Evolutionary conservation across 306 rosid genomes (phyloP), one percentile per base, ranked within the genome.

Genomic region (Rosa multiflora): DNA sequence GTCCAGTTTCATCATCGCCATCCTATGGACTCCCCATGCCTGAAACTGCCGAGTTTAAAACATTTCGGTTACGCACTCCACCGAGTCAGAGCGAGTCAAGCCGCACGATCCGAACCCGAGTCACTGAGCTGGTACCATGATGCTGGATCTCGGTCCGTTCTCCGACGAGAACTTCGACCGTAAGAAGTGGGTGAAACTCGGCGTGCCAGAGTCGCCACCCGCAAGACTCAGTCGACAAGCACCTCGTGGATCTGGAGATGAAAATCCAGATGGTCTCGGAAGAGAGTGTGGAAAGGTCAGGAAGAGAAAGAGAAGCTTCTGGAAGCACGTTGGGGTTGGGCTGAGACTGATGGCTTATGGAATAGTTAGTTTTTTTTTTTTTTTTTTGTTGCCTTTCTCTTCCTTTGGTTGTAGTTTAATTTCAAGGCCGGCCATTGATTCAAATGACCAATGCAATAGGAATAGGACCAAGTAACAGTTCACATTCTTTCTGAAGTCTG

Each of bases 101-200:
- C 32, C 32, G 32, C 32, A 29, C 32, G 32, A 29, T n/a, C 52
- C 32, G 51, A 10, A 66, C 11, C 46, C 29, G 72, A 69, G 9
- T 74, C n/a, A 46, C 66, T 15, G 20, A 42, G 37, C 62, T 10
- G 7, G 84, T 63, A 81, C 78, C 61, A 91, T 83, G 90, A 96
- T 93, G 97, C 89, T 96, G 63, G 99, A 96, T 91, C 86, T 93
- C 81, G 96, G 96, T 47, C 93, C 98, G 18, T 96, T 96, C 86
- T 93, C 98, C 11, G 82, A 80, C 37, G 96, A 90, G 79, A 90
- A 81, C 56, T 96, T 91, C 85, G 96, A 96, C 86, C 89, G 96
- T 12, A 96, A 90, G 94, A 93, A 90, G 71, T 96, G 99, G 99
- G 90, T 96, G 70, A 96, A 93, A 26, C 87, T 88, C 98, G 20